phyloP scores from a whole-genome alignment of 176 grass and related monocot species.

The Themeda triandra region DNA sequence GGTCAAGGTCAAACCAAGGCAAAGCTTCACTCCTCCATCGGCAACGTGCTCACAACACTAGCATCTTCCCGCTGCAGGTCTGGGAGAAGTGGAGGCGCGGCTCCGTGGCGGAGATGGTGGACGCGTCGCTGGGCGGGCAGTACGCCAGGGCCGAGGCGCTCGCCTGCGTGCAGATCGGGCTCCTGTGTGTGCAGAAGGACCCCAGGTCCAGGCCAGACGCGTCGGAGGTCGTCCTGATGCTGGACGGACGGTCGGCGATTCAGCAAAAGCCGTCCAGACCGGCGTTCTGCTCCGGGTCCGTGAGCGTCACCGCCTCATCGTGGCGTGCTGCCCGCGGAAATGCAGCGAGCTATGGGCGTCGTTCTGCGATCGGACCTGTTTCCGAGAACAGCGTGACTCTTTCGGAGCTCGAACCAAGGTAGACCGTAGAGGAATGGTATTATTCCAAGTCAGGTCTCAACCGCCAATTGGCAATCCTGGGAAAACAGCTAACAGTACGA shows the following conservation, averaged over 20 bases:
- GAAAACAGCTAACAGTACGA: no score
- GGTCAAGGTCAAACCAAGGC: neutral
- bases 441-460: no score
- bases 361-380: neutral
- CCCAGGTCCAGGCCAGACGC: neutral
- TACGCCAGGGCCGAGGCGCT: neutral
- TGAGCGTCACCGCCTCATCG: neutral
- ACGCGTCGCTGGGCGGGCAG: constrained; percentile 1
- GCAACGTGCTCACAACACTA: neutral
- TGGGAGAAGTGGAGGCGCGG: constrained; percentile 32
- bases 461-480: no score
- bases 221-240: constrained; percentile 24
- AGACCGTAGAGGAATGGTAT: neutral
- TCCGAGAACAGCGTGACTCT: constrained; percentile 13
- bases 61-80: neutral
- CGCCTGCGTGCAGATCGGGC: constrained; percentile 32
- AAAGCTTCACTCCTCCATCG: neutral
- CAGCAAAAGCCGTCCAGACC: neutral
- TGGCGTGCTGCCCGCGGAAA: neutral
- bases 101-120: neutral
- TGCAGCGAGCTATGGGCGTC: neutral
- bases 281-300: constrained; percentile 21
- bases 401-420: constrained; percentile 11
- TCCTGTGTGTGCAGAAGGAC: constrained; percentile 35
- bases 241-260: neutral